phyloP scores from a whole-genome alignment of 495 filamentous ascomycete species.

The Penicillium atrosanguineum region DNA sequence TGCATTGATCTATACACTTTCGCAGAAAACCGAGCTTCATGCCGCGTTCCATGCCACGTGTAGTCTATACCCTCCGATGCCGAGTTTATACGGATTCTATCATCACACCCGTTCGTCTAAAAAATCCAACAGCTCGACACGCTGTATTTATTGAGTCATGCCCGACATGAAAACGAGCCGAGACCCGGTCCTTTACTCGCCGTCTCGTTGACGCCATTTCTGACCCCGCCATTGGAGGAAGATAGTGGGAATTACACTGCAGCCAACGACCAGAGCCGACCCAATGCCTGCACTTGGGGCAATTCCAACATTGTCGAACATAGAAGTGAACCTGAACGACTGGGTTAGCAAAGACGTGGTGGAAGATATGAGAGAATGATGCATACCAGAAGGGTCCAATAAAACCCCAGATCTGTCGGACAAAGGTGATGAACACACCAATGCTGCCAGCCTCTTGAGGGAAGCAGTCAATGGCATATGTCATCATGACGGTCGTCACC shows the following conservation, averaged over 20 bases:
- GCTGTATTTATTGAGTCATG: neutral
- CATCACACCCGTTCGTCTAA: neutral
- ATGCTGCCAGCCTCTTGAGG: slow-evolving; percentile 45
- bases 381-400: slow-evolving; percentile 55
- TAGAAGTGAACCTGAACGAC: slow-evolving; percentile 34
- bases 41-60: slow-evolving; percentile 6
- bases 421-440: slow-evolving; percentile 55
- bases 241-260: slow-evolving; percentile 38
- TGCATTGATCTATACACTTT: slow-evolving; percentile 12
- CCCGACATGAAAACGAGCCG: neutral
- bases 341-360: slow-evolving; percentile 7
- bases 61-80: slow-evolving; percentile 6
- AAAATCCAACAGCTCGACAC: neutral
- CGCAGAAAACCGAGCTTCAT: neutral
- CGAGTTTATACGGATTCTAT: slow-evolving; percentile 6
- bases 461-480: slow-evolving; percentile 53
- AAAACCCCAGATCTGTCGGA: slow-evolving; percentile 55
- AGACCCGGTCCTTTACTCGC: slow-evolving; percentile 2
- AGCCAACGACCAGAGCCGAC: slow-evolving; percentile 30
- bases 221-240: slow-evolving; percentile 31
- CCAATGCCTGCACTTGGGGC: slow-evolving; percentile 37
- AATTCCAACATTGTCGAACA: slow-evolving; percentile 46
- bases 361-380: neutral
- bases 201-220: slow-evolving; percentile 14
- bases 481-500: slow-evolving; percentile 54